phyloP scores from a whole-genome alignment of 495 filamentous ascomycete genomes.

The Wilcoxina mikolae region DNA sequence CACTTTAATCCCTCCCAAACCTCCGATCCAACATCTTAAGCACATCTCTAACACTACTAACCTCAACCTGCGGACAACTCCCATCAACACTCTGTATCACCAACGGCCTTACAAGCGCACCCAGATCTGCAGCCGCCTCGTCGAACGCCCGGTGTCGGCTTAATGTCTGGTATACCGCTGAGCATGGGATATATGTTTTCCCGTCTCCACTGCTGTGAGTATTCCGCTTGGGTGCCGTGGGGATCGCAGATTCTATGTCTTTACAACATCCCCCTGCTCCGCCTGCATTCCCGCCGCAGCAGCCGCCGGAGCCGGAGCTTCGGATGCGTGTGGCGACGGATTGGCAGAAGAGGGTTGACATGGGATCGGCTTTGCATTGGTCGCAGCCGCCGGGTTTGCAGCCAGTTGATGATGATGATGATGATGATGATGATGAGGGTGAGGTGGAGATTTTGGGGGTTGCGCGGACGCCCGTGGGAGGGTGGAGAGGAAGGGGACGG shows the following conservation, averaged over 20 bases:
- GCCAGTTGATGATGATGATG: slow-evolving; percentile 28
- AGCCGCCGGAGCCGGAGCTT: slow-evolving; percentile 28
- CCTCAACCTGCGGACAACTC: slow-evolving; percentile 58
- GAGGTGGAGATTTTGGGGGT: not conserved
- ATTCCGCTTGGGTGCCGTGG: not conserved
- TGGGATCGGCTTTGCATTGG: slow-evolving; percentile 62
- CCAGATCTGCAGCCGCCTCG: slow-evolving; percentile 58
- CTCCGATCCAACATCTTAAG: slow-evolving; percentile 68
- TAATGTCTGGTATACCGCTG: slow-evolving; percentile 69
- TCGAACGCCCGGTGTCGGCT: slow-evolving; percentile 67
- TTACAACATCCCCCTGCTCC: slow-evolving; percentile 33
- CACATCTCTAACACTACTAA: slow-evolving; percentile 74
- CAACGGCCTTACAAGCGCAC: slow-evolving; percentile 57
- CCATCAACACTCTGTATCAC: slow-evolving; percentile 36
- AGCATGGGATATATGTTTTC: slow-evolving; percentile 45
- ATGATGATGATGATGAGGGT: not conserved
- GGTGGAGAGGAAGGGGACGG: slow-evolving; percentile 14
- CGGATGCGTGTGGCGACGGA: slow-evolving; percentile 46
- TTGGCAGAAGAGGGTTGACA: slow-evolving; percentile 73
- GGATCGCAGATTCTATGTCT: slow-evolving; percentile 14
- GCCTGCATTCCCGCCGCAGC: slow-evolving; percentile 38
- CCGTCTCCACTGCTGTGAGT: not conserved
- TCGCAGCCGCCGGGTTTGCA: slow-evolving; percentile 56
- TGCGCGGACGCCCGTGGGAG: slow-evolving; percentile 1
- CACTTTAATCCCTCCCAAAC: slow-evolving; percentile 45